These are phyloP conservation scores for Penicillium digitatum DNA, from an alignment of 2,329 filamentous ascomycete genomes.

Conservation along the genomic window DNA sequence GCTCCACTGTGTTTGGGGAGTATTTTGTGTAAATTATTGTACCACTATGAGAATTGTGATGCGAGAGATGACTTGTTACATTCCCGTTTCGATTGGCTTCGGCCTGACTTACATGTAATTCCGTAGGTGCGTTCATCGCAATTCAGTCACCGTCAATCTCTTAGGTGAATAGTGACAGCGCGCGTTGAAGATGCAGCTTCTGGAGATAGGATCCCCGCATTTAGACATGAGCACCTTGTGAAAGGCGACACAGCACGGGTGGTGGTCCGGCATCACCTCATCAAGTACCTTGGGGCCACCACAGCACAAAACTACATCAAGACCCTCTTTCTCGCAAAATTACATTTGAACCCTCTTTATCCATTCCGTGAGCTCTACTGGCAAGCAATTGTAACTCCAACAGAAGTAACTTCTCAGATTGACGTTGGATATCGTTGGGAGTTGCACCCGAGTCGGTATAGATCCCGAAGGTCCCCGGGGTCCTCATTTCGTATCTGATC, in stretches of 20 bases:
- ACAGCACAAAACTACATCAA: background rate
- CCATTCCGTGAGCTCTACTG: background rate
- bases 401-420: background rate
- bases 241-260: background rate
- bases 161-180: background rate
- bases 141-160: background rate
- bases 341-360: background rate
- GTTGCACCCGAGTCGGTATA: background rate
- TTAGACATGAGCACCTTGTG: constrained; percentile 5
- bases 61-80: background rate
- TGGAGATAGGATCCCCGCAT: background rate
- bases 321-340: background rate
- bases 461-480: constrained; percentile 1
- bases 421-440: background rate
- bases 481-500: constrained; percentile 9
- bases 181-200: background rate
- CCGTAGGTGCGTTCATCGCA: background rate
- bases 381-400: background rate
- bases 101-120: background rate
- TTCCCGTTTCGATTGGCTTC: background rate
- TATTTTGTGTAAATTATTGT: constrained; percentile 1
- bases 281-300: constrained; percentile 7
- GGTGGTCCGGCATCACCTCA: constrained; percentile 1
- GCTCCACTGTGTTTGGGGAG: background rate
- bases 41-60: background rate